A percentile compares a stretch with the other conserved stretches of the same genome.
These are phyloP conservation scores for Groenewaldozyma tartarivorans DNA, from an alignment of 805 yeast species.

Conservation along the genomic window DNA sequence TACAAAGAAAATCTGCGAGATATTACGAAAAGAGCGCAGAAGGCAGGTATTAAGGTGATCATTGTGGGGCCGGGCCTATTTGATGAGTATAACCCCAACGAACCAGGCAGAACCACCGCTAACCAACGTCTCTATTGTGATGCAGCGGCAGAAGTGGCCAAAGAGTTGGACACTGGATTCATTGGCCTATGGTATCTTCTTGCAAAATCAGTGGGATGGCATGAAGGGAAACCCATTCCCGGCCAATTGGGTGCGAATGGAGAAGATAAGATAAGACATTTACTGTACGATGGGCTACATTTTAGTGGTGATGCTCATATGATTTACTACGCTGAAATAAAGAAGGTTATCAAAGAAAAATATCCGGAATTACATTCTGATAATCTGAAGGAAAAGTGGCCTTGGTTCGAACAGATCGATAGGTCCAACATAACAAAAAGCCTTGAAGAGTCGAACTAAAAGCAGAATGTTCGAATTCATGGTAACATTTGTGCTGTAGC, in stretches of 20 bases:
- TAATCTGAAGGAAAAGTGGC: too few species aligned
- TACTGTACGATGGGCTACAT: constrained; percentile 51
- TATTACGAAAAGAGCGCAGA: constrained; percentile 34
- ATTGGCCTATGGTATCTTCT: constrained; percentile 46
- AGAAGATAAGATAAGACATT: constrained; percentile 7
- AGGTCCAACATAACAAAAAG: too few species aligned
- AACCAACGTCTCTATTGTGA: constrained; percentile 37
- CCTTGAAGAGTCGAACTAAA: too few species aligned
- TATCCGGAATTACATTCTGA: constrained; percentile 43
- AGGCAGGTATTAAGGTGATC: constrained; percentile 41
- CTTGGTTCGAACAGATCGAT: too few species aligned
- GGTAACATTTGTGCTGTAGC: too few species aligned
- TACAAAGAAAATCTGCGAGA: constrained; percentile 39
- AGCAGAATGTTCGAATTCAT: too few species aligned
- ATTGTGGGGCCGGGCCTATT: constrained; percentile 55
- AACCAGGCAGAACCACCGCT: background rate
- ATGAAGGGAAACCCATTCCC: constrained; percentile 20
- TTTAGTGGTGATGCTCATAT: constrained; percentile 46
- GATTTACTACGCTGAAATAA: constrained; percentile 36
- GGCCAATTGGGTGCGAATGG: constrained; percentile 9
- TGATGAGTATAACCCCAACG: constrained; percentile 19
- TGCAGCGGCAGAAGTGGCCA: constrained; percentile 39
- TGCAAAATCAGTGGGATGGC: constrained; percentile 33
- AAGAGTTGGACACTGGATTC: constrained; percentile 41
- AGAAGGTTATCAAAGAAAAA: constrained; percentile 28